These are phyloP conservation scores for Trypanosoma rangeli DNA, from an alignment of 208 protist genomes.

Conservation along the genomic window DNA sequence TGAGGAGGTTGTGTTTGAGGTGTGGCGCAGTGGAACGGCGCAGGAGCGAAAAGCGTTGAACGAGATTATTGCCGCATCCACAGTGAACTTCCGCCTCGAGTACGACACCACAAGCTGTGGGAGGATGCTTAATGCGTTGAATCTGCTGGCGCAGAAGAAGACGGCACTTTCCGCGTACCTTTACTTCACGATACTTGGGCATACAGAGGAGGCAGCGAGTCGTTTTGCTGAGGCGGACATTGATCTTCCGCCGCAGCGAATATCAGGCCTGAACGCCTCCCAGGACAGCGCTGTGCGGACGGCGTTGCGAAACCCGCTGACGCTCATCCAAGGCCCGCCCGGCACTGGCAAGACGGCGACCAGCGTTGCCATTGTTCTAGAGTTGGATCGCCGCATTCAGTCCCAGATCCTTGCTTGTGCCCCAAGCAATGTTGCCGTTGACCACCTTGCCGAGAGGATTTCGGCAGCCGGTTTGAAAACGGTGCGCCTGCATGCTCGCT, in stretches of 20 bases:
- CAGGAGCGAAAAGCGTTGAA: constrained; percentile 43
- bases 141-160: constrained; percentile 84
- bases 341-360: constrained; percentile 99
- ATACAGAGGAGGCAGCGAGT: constrained; percentile 33
- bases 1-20: constrained; percentile 33
- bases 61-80: constrained; percentile 95
- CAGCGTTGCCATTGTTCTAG: constrained; percentile 94
- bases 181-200: constrained; percentile 93
- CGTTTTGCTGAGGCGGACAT: constrained; percentile 18
- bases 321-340: constrained; percentile 33
- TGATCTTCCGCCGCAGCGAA: constrained; percentile 26
- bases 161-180: constrained; percentile 81
- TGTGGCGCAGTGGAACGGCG: background rate
- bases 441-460: constrained; percentile 96
- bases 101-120: constrained; percentile 70
- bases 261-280: constrained; percentile 94
- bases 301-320: constrained; percentile 82
- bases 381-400: constrained; percentile 63
- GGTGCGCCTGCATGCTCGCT: constrained; percentile 93
- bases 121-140: constrained; percentile 87
- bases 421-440: constrained; percentile 97
- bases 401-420: constrained; percentile 75
- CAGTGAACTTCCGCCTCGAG: constrained; percentile 16
- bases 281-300: constrained; percentile 75
- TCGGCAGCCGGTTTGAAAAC: constrained; percentile 93